These are phyloP conservation scores for Claviceps paspali DNA, from an alignment of 2,329 filamentous ascomycete genomes.

Conservation along the genomic window DNA sequence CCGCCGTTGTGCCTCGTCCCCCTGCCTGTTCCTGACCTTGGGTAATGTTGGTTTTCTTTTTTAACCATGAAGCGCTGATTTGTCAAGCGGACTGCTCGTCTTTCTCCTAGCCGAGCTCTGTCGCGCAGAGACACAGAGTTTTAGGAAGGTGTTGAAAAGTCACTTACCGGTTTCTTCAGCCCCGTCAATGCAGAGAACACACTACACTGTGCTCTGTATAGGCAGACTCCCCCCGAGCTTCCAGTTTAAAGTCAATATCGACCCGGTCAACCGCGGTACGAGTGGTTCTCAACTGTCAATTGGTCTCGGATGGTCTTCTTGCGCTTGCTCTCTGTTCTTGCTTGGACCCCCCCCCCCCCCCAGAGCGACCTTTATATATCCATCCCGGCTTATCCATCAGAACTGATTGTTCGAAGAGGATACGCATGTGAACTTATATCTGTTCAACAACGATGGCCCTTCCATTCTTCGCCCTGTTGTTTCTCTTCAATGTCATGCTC, in stretches of 20 bases:
- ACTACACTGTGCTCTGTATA: background rate
- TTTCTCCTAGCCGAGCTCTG: no score
- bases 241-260: background rate
- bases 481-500: no score
- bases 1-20: background rate
- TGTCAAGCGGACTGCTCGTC: no score
- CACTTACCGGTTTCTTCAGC: constrained; percentile 2
- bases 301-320: background rate
- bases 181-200: background rate
- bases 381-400: constrained; percentile 8
- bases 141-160: background rate
- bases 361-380: background rate
- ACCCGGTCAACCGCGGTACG: background rate
- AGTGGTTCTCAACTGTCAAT: background rate
- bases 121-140: background rate
- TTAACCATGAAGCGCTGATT: background rate
- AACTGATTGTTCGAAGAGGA: constrained; percentile 12
- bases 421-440: constrained; percentile 25
- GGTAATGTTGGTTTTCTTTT: background rate
- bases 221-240: background rate
- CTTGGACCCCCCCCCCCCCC: background rate
- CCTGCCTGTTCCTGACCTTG: background rate
- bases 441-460: constrained; percentile 12
- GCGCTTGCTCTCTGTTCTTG: background rate
- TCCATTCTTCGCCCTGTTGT: constrained; percentile 11